phyloP scores from a whole-genome alignment of 192 early-diverging fungal genomes.

The Umbelopsis sp. region DNA sequence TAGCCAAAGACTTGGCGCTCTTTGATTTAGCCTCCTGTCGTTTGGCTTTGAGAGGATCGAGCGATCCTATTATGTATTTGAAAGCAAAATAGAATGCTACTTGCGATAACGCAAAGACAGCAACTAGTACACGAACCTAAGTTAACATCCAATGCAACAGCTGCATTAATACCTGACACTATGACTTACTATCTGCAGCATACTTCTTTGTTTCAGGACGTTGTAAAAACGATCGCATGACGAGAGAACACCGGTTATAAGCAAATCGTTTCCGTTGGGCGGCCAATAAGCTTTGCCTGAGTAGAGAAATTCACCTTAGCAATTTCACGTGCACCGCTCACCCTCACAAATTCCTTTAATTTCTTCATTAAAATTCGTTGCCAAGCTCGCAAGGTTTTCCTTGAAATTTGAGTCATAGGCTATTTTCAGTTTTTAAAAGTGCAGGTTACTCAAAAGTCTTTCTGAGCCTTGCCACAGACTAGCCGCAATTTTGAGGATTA shows the following conservation, averaged over 20 bases:
- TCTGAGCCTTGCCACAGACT: too few relatives aligned
- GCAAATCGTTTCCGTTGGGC: not conserved
- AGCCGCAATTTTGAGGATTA: too few relatives aligned
- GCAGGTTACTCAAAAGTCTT: too few relatives aligned
- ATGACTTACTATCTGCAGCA: slow-evolving; percentile 41
- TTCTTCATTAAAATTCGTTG: not conserved
- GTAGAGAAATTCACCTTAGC: not conserved
- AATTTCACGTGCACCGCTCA: slow-evolving; percentile 12
- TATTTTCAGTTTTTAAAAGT: not conserved
- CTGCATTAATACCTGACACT: not conserved
- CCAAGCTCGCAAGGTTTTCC: not conserved
- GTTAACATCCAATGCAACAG: not conserved
- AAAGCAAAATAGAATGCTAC: slow-evolving; percentile 87
- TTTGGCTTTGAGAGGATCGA: slow-evolving; percentile 72
- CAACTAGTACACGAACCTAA: slow-evolving; percentile 43
- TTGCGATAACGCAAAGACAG: slow-evolving; percentile 87
- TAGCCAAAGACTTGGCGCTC: slow-evolving; percentile 66
- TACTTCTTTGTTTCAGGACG: slow-evolving; percentile 45
- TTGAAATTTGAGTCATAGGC: not conserved
- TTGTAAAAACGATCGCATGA: slow-evolving; percentile 39
- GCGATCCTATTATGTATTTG: slow-evolving; percentile 76
- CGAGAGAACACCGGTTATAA: not conserved
- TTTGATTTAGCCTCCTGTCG: slow-evolving; percentile 79
- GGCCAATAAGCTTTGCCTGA: not conserved
- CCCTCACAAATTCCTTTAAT: too few relatives aligned